Conservation (phyloP, 2,329 filamentous ascomycete genomes). For the Zymoseptoria tritici region DNA sequence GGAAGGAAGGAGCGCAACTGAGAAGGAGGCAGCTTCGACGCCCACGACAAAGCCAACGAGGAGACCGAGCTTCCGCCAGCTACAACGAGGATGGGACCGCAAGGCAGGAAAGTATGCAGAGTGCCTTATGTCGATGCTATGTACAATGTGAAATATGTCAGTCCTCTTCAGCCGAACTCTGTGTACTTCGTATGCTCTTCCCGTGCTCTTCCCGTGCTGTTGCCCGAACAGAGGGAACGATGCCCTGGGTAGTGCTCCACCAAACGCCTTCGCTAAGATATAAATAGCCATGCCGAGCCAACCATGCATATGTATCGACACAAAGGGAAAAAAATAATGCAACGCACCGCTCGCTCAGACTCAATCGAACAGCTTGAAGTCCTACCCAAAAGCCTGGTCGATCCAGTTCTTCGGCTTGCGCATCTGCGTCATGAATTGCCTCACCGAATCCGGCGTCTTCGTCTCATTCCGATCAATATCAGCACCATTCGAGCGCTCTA, state of each 20-base stretch:
- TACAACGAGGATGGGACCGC: too few relatives aligned
- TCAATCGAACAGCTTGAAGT: neutral
- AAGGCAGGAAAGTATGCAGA: neutral
- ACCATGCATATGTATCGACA: neutral
- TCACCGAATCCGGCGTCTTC: conserved; percentile 16
- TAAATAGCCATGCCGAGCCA: neutral
- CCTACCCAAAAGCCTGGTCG: conserved; percentile 18
- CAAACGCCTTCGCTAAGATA: conserved; percentile 11
- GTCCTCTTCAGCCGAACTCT: neutral
- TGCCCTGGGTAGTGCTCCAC: conserved; percentile 4
- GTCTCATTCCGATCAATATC: conserved; percentile 12
- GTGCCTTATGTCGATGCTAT: neutral
- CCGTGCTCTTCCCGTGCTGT: neutral
- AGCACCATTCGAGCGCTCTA: neutral
- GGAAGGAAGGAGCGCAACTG: too few relatives aligned
- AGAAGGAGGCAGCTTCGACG: too few relatives aligned
- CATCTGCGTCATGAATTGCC: conserved; percentile 16
- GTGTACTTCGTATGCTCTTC: neutral
- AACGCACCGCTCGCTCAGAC: neutral
- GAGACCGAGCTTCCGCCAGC: too few relatives aligned
- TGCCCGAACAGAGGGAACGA: conserved; percentile 3
- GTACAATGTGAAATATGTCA: neutral
- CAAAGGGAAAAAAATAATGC: neutral
- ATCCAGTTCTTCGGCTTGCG: conserved; percentile 16
- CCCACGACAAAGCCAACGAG: too few relatives aligned